Base-by-base conservation (phyloP, 495 filamentous ascomycete genomes). In the Penicillium tannophilum region DNA sequence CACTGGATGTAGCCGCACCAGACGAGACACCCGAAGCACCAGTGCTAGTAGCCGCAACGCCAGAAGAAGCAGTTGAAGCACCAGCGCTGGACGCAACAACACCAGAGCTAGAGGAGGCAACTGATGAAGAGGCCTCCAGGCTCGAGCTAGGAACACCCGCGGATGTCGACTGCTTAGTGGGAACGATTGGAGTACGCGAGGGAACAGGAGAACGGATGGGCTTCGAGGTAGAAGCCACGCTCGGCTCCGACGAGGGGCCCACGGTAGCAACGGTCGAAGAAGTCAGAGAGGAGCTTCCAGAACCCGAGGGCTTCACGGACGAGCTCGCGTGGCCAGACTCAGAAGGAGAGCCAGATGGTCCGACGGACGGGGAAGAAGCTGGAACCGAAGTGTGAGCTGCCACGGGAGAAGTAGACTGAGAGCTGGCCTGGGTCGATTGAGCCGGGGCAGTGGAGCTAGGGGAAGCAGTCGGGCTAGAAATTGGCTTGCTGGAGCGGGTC, bases 291-390 rank as follows among this genome's bases (percentile, higher is more conserved):
- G n/a, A 17, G 41, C 45, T 55, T 10, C 26, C n/a, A 16, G 58
- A 50, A 24, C 30, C 55, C 2, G 39, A 41, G n/a, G 39, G 39
- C 39, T 41, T 41, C 39, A 41, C 39, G 6, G 39, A n/a, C 39
- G 65, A 55, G 42, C 47, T 46, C 14, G 56, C 52, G 14, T 43
- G 55, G 28, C 26, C 55, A n/a, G 52, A 42, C 14, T 59, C 43
- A 46, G 49, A 54, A 43, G 30, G 10, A 14, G 52, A 50, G 45
- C 23, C 52, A 26, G 48, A 50, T 9, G 52, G 39, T 11, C 26
- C 20, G 30, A 26, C 19, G 42, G 35, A 39, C 14, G 10, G 35
- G 35, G 35, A 56, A 31, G 17, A 33, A 23, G 56, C 36, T 41
- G 33, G 56, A 56, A 20, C 49, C 16, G 39, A 51, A 16, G 10